Conservation (phyloP, 495 filamentous ascomycete genomes). For the Neurospora cerealis region DNA sequence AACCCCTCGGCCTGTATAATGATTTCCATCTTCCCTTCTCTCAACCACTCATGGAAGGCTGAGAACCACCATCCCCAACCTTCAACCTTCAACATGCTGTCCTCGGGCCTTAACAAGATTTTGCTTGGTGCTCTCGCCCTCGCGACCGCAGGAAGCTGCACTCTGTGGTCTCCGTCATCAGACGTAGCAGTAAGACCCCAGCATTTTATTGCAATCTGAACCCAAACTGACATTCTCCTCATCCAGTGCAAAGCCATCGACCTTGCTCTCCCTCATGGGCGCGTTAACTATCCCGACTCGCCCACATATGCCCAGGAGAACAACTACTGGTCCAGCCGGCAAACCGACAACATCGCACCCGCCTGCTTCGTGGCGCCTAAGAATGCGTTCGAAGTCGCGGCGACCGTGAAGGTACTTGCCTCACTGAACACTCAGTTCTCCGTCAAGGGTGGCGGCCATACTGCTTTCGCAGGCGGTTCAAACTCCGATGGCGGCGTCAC, state of each 20-base stretch:
- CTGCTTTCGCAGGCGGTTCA: conserved; percentile 35
- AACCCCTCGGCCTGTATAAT: background rate
- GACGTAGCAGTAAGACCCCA: background rate
- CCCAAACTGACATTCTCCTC: background rate
- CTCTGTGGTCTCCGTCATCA: background rate
- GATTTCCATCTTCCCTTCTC: background rate
- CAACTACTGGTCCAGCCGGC: conserved; percentile 43
- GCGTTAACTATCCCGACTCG: conserved; percentile 11
- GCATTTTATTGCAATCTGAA: background rate
- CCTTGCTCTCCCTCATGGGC: conserved; percentile 6
- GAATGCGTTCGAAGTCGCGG: conserved; percentile 28
- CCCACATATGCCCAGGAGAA: conserved; percentile 8
- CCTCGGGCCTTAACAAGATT: background rate
- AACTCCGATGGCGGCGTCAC: conserved; percentile 44
- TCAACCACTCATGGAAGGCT: background rate
- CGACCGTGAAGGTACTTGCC: conserved; percentile 22
- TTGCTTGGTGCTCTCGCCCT: background rate
- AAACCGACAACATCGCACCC: conserved; percentile 20
- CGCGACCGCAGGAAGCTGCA: background rate
- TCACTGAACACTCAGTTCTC: conserved; percentile 32
- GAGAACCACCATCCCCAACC: background rate
- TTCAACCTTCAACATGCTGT: background rate
- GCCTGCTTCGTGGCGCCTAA: conserved; percentile 34
- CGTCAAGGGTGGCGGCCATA: conserved; percentile 45
- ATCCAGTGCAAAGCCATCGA: conserved; percentile 10